phyloP scores from a whole-genome alignment of 106 monocot species.

The Triglochin maritima region DNA sequence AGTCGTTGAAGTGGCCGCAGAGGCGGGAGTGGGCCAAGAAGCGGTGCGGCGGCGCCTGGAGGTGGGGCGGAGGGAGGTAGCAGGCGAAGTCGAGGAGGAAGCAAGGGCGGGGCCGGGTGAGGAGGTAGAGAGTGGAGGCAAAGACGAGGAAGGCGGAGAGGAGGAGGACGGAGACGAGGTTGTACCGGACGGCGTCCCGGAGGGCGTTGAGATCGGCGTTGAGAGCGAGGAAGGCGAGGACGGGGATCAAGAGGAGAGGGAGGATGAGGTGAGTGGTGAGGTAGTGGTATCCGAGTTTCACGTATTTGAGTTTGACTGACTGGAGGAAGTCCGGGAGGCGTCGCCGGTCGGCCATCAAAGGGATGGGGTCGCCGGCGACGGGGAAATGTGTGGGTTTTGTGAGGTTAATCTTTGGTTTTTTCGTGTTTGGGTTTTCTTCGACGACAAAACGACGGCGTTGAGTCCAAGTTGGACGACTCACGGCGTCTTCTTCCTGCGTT shows the following conservation, averaged over 20 bases:
- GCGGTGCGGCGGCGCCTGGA: background rate
- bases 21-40: slow-evolving; percentile 8
- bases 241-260: slow-evolving; percentile 1
- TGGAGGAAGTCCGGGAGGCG: slow-evolving; percentile 20
- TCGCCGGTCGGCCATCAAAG: background rate
- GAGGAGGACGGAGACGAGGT: slow-evolving; percentile 1
- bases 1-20: slow-evolving; percentile 9
- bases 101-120: slow-evolving; percentile 14
- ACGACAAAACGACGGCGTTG: too few relatives aligned
- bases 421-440: too few relatives aligned
- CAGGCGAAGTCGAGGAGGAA: slow-evolving; percentile 16
- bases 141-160: slow-evolving; percentile 10
- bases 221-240: background rate
- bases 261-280: slow-evolving; percentile 49
- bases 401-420: too few relatives aligned
- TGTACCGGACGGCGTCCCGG: slow-evolving; percentile 6
- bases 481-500: too few relatives aligned
- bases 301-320: slow-evolving; percentile 62
- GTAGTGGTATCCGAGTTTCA: slow-evolving; percentile 83
- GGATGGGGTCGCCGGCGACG: too few relatives aligned
- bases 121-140: slow-evolving; percentile 7
- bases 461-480: too few relatives aligned
- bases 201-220: background rate
- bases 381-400: too few relatives aligned
- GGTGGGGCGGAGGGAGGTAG: slow-evolving; percentile 2